Conservation (phyloP, 2,329 filamentous ascomycete genomes). For the Alternaria triticimaculans region DNA sequence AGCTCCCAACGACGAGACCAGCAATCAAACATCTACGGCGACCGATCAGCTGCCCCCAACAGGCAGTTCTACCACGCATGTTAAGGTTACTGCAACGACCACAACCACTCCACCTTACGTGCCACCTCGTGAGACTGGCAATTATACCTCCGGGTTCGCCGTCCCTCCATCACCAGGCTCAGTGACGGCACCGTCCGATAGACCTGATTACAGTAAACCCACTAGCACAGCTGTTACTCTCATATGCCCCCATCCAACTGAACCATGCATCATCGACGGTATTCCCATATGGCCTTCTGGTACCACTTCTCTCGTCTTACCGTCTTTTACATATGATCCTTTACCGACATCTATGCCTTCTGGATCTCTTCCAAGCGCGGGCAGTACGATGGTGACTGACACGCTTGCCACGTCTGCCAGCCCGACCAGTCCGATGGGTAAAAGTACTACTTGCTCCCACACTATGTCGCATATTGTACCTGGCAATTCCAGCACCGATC, state of each 20-base stretch:
- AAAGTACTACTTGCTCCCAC: background rate
- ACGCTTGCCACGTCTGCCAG: background rate
- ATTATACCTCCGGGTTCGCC: background rate
- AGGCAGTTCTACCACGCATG: background rate
- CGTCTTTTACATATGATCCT: background rate
- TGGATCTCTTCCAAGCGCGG: background rate
- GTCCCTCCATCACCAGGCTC: background rate
- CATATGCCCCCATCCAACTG: background rate
- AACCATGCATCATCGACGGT: conserved; percentile 4
- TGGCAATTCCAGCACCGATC: background rate
- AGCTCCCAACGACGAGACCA: background rate
- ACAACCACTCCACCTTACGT: background rate
- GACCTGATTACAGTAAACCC: background rate
- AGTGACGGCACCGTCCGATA: background rate
- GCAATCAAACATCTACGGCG: background rate
- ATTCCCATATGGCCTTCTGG: conserved; percentile 3
- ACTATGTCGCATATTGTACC: conserved; percentile 1
- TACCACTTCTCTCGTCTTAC: background rate
- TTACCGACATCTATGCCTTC: background rate
- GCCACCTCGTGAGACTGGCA: background rate
- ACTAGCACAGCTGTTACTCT: background rate
- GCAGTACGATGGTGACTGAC: background rate
- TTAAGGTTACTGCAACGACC: background rate
- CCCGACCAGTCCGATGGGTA: background rate
- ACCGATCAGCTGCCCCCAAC: background rate